Percentiles rank a stretch among this genome's conserved stretches.
Evolutionary conservation across 805 yeast genomes (phyloP).

Genomic region (Sugiyamaella americana): DNA sequence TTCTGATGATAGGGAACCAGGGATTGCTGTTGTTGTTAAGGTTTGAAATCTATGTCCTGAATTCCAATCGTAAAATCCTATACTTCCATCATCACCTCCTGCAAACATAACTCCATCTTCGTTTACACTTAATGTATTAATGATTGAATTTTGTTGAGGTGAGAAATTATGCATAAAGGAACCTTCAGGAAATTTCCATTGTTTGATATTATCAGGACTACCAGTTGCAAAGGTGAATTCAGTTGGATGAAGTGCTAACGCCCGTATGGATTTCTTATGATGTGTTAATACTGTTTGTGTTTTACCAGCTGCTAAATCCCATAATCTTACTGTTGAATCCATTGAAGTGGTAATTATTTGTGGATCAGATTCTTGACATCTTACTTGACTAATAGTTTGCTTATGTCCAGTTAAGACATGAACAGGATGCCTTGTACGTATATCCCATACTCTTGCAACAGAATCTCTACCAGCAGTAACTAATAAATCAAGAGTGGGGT

Average conservation of each 20-base stretch:
- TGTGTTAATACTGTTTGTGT: slow-evolving; percentile 70
- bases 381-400: slow-evolving; percentile 63
- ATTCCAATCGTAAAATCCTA: slow-evolving; percentile 73
- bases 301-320: slow-evolving; percentile 83
- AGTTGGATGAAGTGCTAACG: slow-evolving; percentile 58
- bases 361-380: slow-evolving; percentile 68
- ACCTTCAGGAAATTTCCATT: slow-evolving; percentile 81
- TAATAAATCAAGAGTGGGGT: slow-evolving; percentile 78
- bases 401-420: slow-evolving; percentile 79
- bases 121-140: slow-evolving; percentile 65
- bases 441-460: slow-evolving; percentile 88
- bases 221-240: slow-evolving; percentile 75
- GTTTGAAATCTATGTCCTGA: slow-evolving; percentile 60
- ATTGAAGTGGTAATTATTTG: slow-evolving; percentile 77
- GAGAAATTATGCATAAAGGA: slow-evolving; percentile 53
- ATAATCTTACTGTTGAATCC: slow-evolving; percentile 80
- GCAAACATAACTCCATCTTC: slow-evolving; percentile 61
- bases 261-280: slow-evolving; percentile 76
- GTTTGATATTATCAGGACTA: slow-evolving; percentile 72
- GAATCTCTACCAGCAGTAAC: slow-evolving; percentile 89
- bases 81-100: slow-evolving; percentile 79
- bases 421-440: slow-evolving; percentile 68
- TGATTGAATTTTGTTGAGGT: slow-evolving; percentile 44
- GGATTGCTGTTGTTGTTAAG: slow-evolving; percentile 47
- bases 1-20: slow-evolving; percentile 67